Percentiles rank a stretch among this genome's conserved stretches.
Conservation (phyloP, 192 early-diverging fungal species). For the Coemansia brasiliensis region DNA sequence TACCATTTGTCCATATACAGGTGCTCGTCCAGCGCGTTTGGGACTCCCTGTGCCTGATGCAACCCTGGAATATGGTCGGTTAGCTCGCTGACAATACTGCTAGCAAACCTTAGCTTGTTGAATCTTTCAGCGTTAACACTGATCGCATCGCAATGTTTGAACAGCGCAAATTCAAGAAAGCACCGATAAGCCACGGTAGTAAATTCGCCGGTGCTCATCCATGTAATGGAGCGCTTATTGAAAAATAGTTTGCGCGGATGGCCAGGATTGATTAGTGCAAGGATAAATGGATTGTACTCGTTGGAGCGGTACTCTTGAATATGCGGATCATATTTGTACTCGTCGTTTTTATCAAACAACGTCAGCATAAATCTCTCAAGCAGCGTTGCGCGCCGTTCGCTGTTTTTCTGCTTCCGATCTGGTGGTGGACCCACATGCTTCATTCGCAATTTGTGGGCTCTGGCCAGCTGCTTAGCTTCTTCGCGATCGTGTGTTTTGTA, state of each 20-base stretch:
- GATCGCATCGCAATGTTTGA: constrained; percentile 50
- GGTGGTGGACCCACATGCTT: constrained; percentile 12
- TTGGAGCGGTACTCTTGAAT: constrained; percentile 46
- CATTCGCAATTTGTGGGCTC: constrained; percentile 23
- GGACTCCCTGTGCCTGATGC: constrained; percentile 31
- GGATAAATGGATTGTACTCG: constrained; percentile 56
- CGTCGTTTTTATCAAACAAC: constrained; percentile 41
- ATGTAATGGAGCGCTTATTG: constrained; percentile 35
- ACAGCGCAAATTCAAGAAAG: constrained; percentile 54
- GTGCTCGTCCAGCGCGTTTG: constrained; percentile 50
- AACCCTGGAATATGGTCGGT: constrained; percentile 24
- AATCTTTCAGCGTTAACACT: constrained; percentile 49
- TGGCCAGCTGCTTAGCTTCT: constrained; percentile 19
- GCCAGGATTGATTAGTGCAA: constrained; percentile 41
- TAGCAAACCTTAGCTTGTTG: constrained; percentile 51
- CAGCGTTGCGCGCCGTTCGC: constrained; percentile 35
- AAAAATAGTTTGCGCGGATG: constrained; percentile 50
- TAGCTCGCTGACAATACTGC: constrained; percentile 45
- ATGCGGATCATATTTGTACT: constrained; percentile 45
- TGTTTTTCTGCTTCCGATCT: constrained; percentile 6
- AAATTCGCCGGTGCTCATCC: constrained; percentile 55
- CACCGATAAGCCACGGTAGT: constrained; percentile 50
- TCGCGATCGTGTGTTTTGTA: constrained; percentile 47
- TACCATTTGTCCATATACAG: constrained; percentile 56
- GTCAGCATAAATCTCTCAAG: constrained; percentile 55